Evolutionary conservation across 202 grass and related monocot species (phyloP).

Genomic region (Panicum hallii): DNA sequence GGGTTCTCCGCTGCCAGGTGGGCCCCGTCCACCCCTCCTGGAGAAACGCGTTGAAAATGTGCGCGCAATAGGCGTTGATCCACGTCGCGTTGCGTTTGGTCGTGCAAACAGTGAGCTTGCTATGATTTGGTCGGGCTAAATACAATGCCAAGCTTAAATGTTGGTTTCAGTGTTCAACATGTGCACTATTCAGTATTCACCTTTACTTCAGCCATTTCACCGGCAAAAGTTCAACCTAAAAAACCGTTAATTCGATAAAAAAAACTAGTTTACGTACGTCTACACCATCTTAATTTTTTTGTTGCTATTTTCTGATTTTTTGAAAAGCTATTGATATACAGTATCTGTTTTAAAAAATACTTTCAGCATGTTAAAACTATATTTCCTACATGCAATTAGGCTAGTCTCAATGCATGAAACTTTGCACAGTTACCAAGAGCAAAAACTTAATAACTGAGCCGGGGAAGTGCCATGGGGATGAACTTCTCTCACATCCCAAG

Average conservation of each 20-base stretch:
- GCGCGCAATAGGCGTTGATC: background rate
- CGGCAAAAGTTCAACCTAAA: no score
- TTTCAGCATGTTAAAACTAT: background rate
- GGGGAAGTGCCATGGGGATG: no score
- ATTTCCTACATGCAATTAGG: background rate
- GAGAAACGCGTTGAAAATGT: background rate
- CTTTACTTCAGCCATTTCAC: background rate
- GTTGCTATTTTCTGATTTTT: background rate
- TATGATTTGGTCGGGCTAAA: background rate
- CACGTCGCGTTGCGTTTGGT: background rate
- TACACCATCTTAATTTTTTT: no score
- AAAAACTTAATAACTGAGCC: no score
- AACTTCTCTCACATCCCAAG: no score
- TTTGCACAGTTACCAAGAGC: no score
- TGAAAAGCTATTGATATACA: background rate
- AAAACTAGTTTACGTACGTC: no score
- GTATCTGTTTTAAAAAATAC: background rate
- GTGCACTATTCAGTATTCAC: background rate
- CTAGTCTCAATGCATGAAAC: no score
- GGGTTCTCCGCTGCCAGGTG: slow-evolving; percentile 17
- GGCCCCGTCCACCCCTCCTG: background rate
- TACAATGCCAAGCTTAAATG: no score
- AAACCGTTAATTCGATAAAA: no score
- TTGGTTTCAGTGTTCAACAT: background rate
- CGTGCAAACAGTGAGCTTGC: background rate